Evolutionary conservation across 2,329 filamentous ascomycete species (phyloP), one percentile per base, ranked within the genome.

Genomic region (Colletotrichum aenigma): DNA sequence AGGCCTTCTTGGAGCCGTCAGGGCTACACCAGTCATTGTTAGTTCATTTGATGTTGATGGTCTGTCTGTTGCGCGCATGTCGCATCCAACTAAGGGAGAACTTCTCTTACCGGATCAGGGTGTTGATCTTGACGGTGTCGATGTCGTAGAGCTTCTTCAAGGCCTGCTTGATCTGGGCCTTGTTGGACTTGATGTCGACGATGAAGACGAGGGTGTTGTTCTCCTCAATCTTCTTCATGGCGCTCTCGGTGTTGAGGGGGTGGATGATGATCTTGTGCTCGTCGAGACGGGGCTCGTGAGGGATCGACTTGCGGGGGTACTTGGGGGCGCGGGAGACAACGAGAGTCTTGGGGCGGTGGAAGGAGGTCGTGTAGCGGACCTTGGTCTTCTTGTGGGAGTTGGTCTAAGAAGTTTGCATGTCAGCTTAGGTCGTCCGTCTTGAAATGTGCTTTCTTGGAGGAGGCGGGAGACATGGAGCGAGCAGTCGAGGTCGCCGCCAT

Each of bases 211-310:
- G 93, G 81, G 97, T 99, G 93, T 99, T 99, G 93, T 99, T 96
- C 94, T 99, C 97, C 92, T 99, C 97, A 83, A 99, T 98, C 94
- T 98, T 98, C 95, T 99, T 99, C 96, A 99, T 98, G 85, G 97
- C 97, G 85, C 94, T 97, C 94, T 99, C 97, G 77, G 97, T 99
- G 94, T 99, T 99, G 86, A 99, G 93, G 81, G 97, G 97, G 93
- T 98, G 95, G 86, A 98, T 91, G 88, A 99, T 94, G 87, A 98
- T 92, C 93, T 98, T 98, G 93, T 96, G 95, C 90, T 96, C 95
- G 90, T 99, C 97, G 84, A 99, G 95, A 83, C 96, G 94, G 82
- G 96, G 94, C 86, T 92, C 92, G 87, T 96, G 94, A 84, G 95
- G 93, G 86, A 99, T 93, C 81, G 95, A 96, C 92, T 97, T 98